Evolutionary conservation across 2,329 filamentous ascomycete species (phyloP), one percentile per base, ranked within the genome.

Genomic region (Amesomyces nigricolor): DNA sequence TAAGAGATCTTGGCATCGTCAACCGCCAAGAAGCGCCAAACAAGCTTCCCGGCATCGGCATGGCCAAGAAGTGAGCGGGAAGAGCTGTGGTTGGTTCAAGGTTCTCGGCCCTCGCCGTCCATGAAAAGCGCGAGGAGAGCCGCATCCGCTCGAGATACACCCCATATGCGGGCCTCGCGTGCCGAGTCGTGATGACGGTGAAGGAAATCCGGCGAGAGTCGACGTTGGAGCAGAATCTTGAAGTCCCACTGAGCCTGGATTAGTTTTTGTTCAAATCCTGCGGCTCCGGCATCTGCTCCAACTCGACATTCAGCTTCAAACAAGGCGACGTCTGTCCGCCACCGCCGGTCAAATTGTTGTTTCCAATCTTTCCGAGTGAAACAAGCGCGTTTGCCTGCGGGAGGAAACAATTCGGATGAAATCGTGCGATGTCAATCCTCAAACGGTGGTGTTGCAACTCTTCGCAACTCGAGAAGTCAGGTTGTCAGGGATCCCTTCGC

Each of bases 111-210:
- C 54, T 55, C 59, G 59, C 47, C 49, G 49, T 57, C 51, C 43
- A 39, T 13, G 40, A 54, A 54, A 61, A 61, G 43, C 59, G 59
- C 59, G 59, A 61, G 49, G 30, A 14, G 19, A 39, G 40, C 49
- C n/a, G 35, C 42, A 17, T 11, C 6, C 4, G 47, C 32, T 13
- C 17, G 45, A 7, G 17, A 45, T 47, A 47, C 35, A 42, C 19
- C 17, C n/a, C 51, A 57, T 16, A 29, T 54, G 47, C 39, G 38
- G 9, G 22, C 6, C 45, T 55, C 56, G 56, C 53, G 52, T 39
- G 26, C 42, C 51, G 51, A 58, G 17, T 30, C 5, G 2, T 46
- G n/a, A 32, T 14, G 40, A 54, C 8, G 29, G 16, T 19, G 30
- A 32, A n/a, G 45, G 26, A 14, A 46, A 13, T 16, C 37, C 37